Evolutionary conservation across 2,329 filamentous ascomycete genomes (phyloP), one percentile per base, ranked within the genome.

Genomic region (Pleomassaria siparia): DNA sequence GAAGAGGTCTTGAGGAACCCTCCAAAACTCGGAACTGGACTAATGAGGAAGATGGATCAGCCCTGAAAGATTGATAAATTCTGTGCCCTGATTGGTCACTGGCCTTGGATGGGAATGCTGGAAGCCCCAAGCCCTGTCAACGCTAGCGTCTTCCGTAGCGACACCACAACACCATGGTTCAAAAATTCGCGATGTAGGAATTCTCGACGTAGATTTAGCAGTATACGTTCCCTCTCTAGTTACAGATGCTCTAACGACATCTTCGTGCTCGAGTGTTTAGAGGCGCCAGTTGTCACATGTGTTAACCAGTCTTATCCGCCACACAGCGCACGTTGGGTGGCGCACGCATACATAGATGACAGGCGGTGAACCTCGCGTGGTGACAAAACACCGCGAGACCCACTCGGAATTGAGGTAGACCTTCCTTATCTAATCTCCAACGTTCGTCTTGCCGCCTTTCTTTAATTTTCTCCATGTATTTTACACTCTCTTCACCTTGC

Each of bases 181-280:
- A 37, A 12, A 37, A 22, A n/a, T 37, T 37, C 35, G 24, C 35
- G 35, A 37, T 37, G 35, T 20, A 37, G 35, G 24, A 20, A 37
- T 37, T 37, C 24, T 15, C 18, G n/a, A 8, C 18, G 35, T 13
- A 2, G 11, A 13, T 6, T 37, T 24, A 6, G n/a, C 35, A 10
- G 13, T 13, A 37, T 11, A 13, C 20, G 13, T 24, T 13, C 24
- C 18, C 12, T 37, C 32, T 7, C 12, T 16, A 35, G 7, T 9
- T 16, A 21, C 13, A 12, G 16, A 36, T n/a, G n/a, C 6, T 9
- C 4, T 5, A 37, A 37, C 3, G 35, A 11, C 4, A 37, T 11
- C 7, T 20, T 18, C 15, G 4, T 35, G 12, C 4, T 37, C n/a
- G 18, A 3, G 20, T 20, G 21, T 3, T 13, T 11, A 6, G 20